Percentiles rank a stretch among this genome's conserved stretches.
phyloP scores from a whole-genome alignment of 73 alveolate species.

The Paramecium pentaurelia region DNA sequence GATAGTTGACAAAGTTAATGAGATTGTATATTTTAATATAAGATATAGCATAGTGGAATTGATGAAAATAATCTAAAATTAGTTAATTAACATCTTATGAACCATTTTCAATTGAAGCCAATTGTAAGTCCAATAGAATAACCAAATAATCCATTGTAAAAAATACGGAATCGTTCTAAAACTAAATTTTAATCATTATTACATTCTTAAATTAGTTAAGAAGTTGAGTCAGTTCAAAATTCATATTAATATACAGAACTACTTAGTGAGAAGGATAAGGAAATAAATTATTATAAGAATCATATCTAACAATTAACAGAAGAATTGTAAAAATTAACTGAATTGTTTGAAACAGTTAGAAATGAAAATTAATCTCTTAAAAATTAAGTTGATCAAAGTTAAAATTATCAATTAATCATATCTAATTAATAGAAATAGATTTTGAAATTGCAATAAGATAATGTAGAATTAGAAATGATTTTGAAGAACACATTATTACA shows the following conservation, averaged over 20 bases:
- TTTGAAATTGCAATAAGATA: background rate
- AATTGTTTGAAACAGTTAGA: constrained; percentile 14
- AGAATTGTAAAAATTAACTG: background rate
- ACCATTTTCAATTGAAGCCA: background rate
- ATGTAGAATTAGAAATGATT: background rate
- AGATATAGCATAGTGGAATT: constrained; percentile 9
- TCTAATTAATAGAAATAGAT: background rate
- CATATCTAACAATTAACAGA: background rate
- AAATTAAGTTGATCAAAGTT: background rate
- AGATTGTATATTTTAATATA: background rate
- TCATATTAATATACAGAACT: background rate
- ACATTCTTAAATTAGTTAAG: background rate
- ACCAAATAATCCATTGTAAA: background rate
- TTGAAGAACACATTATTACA: background rate
- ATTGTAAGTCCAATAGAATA: background rate
- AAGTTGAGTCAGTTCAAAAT: background rate
- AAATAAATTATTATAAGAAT: background rate
- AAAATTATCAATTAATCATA: background rate
- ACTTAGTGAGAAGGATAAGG: background rate
- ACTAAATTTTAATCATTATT: background rate
- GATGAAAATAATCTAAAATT: background rate
- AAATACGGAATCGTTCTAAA: background rate
- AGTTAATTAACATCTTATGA: background rate
- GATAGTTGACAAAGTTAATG: background rate
- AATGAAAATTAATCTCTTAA: background rate